Percentiles rank a stretch among this genome's conserved stretches.
phyloP scores from a whole-genome alignment of 1,284 basidiomycete genomes.

The Apiotrichum domesticum region DNA sequence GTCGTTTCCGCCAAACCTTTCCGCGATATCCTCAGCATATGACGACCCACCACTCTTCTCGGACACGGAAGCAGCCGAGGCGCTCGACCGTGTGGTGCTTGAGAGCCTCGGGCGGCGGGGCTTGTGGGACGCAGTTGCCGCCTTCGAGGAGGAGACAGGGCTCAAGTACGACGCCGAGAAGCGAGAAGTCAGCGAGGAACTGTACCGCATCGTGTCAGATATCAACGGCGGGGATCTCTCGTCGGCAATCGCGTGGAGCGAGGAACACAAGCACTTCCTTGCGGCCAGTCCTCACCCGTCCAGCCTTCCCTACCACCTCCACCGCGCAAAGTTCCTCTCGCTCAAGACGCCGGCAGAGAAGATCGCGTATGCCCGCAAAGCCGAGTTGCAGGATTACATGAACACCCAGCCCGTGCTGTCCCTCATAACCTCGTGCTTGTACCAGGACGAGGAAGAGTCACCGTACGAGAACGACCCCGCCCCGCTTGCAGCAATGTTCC shows the following conservation, averaged over 20 bases:
- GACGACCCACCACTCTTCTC: slow-evolving; percentile 43
- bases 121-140: slow-evolving; percentile 37
- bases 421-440: slow-evolving; percentile 69
- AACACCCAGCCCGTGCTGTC: slow-evolving; percentile 66
- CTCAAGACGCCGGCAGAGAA: slow-evolving; percentile 52
- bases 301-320: slow-evolving; percentile 75
- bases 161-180: slow-evolving; percentile 57
- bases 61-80: slow-evolving; percentile 20
- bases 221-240: slow-evolving; percentile 61
- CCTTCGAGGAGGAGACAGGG: slow-evolving; percentile 55
- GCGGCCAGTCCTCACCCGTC: slow-evolving; percentile 57
- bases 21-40: slow-evolving; percentile 37
- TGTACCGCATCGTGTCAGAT: slow-evolving; percentile 67
- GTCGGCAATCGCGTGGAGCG: slow-evolving; percentile 77
- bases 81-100: slow-evolving; percentile 37
- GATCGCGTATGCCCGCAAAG: slow-evolving; percentile 63
- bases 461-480: slow-evolving; percentile 34
- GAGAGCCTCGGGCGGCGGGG: slow-evolving; percentile 38
- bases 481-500: slow-evolving; percentile 73
- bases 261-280: slow-evolving; percentile 59
- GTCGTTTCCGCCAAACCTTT: slow-evolving; percentile 41
- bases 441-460: slow-evolving; percentile 29
- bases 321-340: slow-evolving; percentile 71
- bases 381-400: slow-evolving; percentile 62
- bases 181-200: slow-evolving; percentile 59